phyloP scores from a whole-genome alignment of 352 stramenopile species.

The Phytophthora ohioensis region DNA sequence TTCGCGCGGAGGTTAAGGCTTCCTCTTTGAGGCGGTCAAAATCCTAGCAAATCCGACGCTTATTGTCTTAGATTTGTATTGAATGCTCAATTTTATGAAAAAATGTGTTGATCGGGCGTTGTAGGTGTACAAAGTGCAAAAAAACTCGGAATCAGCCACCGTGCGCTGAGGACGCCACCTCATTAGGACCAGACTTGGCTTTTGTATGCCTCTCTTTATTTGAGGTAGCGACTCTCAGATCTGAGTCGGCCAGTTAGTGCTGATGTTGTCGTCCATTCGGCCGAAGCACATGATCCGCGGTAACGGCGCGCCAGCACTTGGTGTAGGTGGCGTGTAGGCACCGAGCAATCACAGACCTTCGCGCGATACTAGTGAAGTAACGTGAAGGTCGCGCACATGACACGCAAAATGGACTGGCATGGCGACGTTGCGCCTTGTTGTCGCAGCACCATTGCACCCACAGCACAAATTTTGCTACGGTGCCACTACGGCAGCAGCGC shows the following conservation, averaged over 20 bases:
- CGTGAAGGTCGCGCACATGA: neutral
- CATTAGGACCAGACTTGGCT: no score
- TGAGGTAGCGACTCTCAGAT: no score
- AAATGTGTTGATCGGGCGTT: no score
- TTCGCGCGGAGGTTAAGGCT: slow-evolving; percentile 3
- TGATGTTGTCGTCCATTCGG: neutral
- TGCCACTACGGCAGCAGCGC: neutral
- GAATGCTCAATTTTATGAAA: no score
- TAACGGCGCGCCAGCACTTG: slow-evolving; percentile 2
- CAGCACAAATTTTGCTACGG: neutral
- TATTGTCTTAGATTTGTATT: no score
- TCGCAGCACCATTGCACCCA: neutral
- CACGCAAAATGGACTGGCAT: slow-evolving; percentile 11
- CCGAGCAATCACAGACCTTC: neutral
- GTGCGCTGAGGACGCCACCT: no score
- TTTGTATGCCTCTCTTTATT: no score
- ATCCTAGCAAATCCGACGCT: no score
- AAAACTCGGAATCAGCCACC: no score
- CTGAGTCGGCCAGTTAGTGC: no score
- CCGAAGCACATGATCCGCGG: slow-evolving; percentile 18
- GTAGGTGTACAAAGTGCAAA: no score
- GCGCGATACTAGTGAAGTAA: slow-evolving; percentile 6
- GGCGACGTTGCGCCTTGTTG: slow-evolving; percentile 3
- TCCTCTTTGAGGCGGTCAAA: no score
- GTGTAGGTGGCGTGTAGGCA: slow-evolving; percentile 16